Conservation (phyloP, 1,139 yeast species). For the Yamadazyma sp. region DNA sequence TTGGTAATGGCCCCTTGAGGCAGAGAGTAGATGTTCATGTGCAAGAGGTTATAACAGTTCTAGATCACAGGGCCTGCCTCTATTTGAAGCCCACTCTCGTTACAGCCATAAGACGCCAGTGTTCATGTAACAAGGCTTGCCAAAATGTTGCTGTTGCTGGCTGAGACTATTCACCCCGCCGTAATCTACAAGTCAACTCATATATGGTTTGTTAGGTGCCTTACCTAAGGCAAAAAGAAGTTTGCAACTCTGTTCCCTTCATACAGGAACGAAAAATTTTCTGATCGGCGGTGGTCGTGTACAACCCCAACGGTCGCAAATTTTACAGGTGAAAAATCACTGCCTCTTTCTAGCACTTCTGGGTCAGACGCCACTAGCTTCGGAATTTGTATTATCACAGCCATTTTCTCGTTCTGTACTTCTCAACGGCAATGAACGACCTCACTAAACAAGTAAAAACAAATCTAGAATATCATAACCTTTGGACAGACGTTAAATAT, state of each 20-base stretch:
- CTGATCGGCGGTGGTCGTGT: background rate
- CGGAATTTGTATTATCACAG: too few species aligned
- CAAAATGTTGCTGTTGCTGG: too few species aligned
- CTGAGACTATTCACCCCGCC: too few species aligned
- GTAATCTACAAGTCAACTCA: too few species aligned
- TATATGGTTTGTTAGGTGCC: too few species aligned
- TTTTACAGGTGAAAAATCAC: background rate
- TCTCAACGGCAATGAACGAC: conserved; percentile 5
- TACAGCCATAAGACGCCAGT: too few species aligned
- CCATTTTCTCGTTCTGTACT: background rate
- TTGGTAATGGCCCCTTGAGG: background rate
- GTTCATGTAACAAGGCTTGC: too few species aligned
- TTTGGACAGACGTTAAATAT: conserved; percentile 47
- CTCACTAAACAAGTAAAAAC: conserved; percentile 27
- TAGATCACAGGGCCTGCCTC: background rate
- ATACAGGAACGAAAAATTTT: background rate
- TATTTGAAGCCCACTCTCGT: too few species aligned
- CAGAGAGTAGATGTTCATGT: background rate
- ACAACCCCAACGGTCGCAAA: background rate
- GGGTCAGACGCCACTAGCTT: too few species aligned
- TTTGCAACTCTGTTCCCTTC: conserved; percentile 2
- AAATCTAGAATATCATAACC: conserved; percentile 54
- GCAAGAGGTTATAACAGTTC: background rate
- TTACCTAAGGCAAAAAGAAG: too few species aligned
- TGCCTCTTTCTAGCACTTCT: too few species aligned